Percentiles rank a stretch among this genome's conserved stretches.
These are phyloP conservation scores for Dioscorea zingiberensis DNA, from an alignment of 106 monocot genomes.

Conservation along the genomic window DNA sequence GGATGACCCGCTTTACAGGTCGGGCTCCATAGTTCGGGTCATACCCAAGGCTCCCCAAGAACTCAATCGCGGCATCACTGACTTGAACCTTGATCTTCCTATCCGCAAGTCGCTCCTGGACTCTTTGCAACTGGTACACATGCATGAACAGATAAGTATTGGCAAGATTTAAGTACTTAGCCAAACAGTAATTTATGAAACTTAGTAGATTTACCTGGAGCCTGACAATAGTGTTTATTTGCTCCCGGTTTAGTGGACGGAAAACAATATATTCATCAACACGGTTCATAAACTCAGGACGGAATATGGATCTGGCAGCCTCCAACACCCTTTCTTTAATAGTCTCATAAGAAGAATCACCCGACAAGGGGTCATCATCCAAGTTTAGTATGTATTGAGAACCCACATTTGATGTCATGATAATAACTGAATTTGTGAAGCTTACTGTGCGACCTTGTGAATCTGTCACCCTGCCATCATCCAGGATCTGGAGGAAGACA, in stretches of 20 bases:
- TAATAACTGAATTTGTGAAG: slow-evolving; percentile 95
- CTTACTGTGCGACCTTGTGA: slow-evolving; percentile 87
- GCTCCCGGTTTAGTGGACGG: slow-evolving; percentile 79
- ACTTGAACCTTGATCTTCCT: slow-evolving; percentile 74
- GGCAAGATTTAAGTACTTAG: not conserved
- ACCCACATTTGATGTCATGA: slow-evolving; percentile 99
- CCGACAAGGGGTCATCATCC: slow-evolving; percentile 32
- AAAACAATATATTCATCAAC: slow-evolving; percentile 97
- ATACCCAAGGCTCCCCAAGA: slow-evolving; percentile 86
- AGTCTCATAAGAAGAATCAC: slow-evolving; percentile 59
- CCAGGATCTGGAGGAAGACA: slow-evolving; percentile 94
- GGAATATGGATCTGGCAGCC: slow-evolving; percentile 80
- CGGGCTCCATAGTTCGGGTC: slow-evolving; percentile 98
- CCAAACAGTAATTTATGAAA: not conserved
- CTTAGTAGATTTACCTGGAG: slow-evolving; percentile 58
- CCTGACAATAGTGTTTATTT: slow-evolving; percentile 89
- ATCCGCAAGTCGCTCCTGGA: slow-evolving; percentile 66
- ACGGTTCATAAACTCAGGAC: slow-evolving; percentile 99
- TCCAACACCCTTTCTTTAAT: slow-evolving; percentile 91
- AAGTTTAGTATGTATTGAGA: slow-evolving; percentile 87
- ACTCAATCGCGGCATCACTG: slow-evolving; percentile 63
- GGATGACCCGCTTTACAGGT: slow-evolving; percentile 96
- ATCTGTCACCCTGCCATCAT: slow-evolving; percentile 97
- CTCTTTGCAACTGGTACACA: slow-evolving; percentile 62
- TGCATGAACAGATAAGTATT: not conserved